Percentiles rank a stretch among this genome's conserved stretches.
These are phyloP conservation scores for Tylopilus sp. DNA, from an alignment of 1,284 basidiomycete genomes.

Conservation along the genomic window DNA sequence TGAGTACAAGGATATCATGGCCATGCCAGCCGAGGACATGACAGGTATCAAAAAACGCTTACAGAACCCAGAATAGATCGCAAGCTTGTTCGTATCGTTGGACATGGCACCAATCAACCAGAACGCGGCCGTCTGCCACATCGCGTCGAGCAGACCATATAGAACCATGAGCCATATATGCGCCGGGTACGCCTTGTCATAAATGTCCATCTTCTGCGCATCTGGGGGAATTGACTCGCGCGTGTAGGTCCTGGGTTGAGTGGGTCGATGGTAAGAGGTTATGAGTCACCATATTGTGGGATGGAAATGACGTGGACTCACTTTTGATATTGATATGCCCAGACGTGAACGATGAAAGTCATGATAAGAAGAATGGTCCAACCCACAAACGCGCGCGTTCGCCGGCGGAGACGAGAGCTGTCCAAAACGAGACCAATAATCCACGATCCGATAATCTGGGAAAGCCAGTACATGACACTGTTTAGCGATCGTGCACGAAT, in stretches of 20 bases:
- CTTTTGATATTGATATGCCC: conserved; percentile 65
- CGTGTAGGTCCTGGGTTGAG: conserved; percentile 24
- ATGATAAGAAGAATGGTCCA: conserved; percentile 58
- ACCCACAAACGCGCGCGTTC: conserved; percentile 58
- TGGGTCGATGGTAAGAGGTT: too few species aligned
- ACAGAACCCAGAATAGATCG: conserved; percentile 55
- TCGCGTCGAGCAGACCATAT: conserved; percentile 51
- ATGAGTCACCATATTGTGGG: too few species aligned
- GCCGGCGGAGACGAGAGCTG: conserved; percentile 50
- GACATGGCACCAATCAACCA: conserved; percentile 55
- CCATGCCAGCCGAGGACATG: too few species aligned
- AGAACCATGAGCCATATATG: conserved; percentile 51
- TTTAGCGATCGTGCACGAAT: conserved; percentile 50
- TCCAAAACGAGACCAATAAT: conserved; percentile 56
- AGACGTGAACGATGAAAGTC: conserved; percentile 61
- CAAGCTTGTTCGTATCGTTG: conserved; percentile 51
- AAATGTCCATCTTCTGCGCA: conserved; percentile 39
- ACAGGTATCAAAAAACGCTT: conserved; percentile 15
- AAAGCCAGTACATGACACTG: conserved; percentile 50
- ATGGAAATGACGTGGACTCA: conserved; percentile 30
- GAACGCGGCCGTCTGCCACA: conserved; percentile 55
- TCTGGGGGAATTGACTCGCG: conserved; percentile 16
- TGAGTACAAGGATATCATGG: background rate
- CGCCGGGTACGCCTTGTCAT: conserved; percentile 43
- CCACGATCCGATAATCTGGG: conserved; percentile 49